Conservation (phyloP, 2,329 filamentous ascomycete genomes). For the Penicillium sclerotiorum region DNA sequence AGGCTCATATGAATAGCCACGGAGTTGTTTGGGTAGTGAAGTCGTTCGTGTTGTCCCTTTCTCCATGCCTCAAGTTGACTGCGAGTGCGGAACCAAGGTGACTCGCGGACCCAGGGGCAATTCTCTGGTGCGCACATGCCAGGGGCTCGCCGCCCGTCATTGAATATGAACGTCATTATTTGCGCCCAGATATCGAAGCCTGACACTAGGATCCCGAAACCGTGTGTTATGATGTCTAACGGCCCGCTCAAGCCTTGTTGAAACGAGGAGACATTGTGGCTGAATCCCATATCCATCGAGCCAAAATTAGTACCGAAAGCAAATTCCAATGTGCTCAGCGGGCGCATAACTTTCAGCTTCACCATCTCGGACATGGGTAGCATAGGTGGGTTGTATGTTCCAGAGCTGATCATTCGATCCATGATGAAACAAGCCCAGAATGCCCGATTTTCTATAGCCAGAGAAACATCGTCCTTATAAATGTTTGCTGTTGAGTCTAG, state of each 20-base stretch:
- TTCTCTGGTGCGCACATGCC: slow-evolving; percentile 44
- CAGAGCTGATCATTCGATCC: slow-evolving; percentile 50
- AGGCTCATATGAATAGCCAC: slow-evolving; percentile 46
- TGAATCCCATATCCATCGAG: slow-evolving; percentile 2
- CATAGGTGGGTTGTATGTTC: slow-evolving; percentile 37
- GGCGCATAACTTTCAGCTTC: slow-evolving; percentile 15
- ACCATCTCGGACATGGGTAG: slow-evolving; percentile 18
- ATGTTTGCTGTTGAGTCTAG: slow-evolving; percentile 12
- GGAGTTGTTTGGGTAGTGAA: slow-evolving; percentile 39
- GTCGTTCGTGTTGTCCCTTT: slow-evolving; percentile 34
- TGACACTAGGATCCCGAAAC: slow-evolving; percentile 37
- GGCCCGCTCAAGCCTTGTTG: neutral
- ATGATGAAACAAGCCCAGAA: slow-evolving; percentile 53
- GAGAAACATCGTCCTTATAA: slow-evolving; percentile 25
- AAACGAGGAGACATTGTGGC: too few relatives aligned
- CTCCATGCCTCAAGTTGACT: slow-evolving; percentile 41
- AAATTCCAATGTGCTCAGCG: slow-evolving; percentile 35
- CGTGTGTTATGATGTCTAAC: slow-evolving; percentile 15
- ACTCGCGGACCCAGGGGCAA: slow-evolving; percentile 44
- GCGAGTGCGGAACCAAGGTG: slow-evolving; percentile 38
- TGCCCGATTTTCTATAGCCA: slow-evolving; percentile 41
- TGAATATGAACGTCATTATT: slow-evolving; percentile 47
- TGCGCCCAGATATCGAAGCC: slow-evolving; percentile 51
- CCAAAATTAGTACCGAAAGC: slow-evolving; percentile 37
- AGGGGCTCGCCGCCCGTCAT: slow-evolving; percentile 46